Percentiles rank a stretch among this genome's conserved stretches.
These are phyloP conservation scores for Rhizopogon roseolus DNA, from an alignment of 768 basidiomycete species.

Conservation along the genomic window DNA sequence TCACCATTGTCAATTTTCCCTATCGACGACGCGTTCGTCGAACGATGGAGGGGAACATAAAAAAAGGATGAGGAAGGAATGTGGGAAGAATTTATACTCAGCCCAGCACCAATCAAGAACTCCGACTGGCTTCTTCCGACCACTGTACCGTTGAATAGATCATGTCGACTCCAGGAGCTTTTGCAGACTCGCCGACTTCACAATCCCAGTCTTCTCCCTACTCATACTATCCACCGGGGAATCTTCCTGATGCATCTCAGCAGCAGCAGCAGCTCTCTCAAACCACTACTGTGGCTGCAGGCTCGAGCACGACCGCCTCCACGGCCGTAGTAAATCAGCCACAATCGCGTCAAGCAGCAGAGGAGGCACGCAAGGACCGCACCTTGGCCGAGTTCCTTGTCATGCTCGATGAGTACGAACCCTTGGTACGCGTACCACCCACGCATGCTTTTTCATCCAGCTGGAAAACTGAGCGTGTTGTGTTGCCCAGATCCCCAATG, in stretches of 20 bases:
- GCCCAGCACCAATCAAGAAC: slow-evolving; percentile 9
- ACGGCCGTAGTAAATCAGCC: slow-evolving; percentile 19
- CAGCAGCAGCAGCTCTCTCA: slow-evolving; percentile 16
- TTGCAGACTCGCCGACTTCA: slow-evolving; percentile 26
- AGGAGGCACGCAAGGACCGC: slow-evolving; percentile 83
- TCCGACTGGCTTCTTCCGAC: slow-evolving; percentile 21
- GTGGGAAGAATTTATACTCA: slow-evolving; percentile 17
- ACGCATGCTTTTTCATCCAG: neutral
- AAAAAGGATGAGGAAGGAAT: slow-evolving; percentile 4
- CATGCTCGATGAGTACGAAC: slow-evolving; percentile 96
- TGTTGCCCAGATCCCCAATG: slow-evolving; percentile 81
- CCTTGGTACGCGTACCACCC: slow-evolving; percentile 56
- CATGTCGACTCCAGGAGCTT: slow-evolving; percentile 27
- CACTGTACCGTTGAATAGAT: slow-evolving; percentile 16
- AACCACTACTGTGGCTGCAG: slow-evolving; percentile 8
- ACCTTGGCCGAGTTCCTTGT: slow-evolving; percentile 91
- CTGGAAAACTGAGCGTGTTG: neutral
- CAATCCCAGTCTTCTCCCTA: slow-evolving; percentile 14
- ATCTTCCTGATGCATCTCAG: slow-evolving; percentile 16
- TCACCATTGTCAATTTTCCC: slow-evolving; percentile 15
- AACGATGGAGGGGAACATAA: slow-evolving; percentile 4
- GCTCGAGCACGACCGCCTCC: slow-evolving; percentile 13
- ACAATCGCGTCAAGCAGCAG: slow-evolving; percentile 65
- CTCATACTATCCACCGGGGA: slow-evolving; percentile 11
- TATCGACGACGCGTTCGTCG: neutral